A percentile compares a stretch with the other conserved stretches of the same genome.
phyloP scores from a whole-genome alignment of 495 filamentous ascomycete genomes.

The Venustampulla echinocandica region DNA sequence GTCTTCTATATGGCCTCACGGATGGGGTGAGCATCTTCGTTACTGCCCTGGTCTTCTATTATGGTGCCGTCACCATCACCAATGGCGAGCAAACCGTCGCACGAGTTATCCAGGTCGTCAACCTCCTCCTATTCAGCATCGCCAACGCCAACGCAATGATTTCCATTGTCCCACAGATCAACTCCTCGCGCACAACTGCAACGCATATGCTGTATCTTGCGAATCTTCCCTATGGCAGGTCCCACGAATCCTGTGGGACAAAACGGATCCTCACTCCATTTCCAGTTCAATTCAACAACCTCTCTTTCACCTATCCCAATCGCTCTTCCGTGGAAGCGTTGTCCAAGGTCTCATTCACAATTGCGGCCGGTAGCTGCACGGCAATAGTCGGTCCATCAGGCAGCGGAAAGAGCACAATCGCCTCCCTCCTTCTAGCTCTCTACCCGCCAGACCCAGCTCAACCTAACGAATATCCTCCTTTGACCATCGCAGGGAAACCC shows the following conservation, averaged over 20 bases:
- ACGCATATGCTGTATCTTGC: slow-evolving; percentile 65
- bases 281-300: slow-evolving; percentile 50
- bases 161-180: slow-evolving; percentile 72
- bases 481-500: slow-evolving; percentile 51
- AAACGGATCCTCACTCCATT: slow-evolving; percentile 39
- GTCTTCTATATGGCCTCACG: slow-evolving; percentile 66
- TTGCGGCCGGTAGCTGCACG: slow-evolving; percentile 51
- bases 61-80: slow-evolving; percentile 57
- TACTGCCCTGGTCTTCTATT: slow-evolving; percentile 78
- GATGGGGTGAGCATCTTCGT: slow-evolving; percentile 63
- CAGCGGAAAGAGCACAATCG: slow-evolving; percentile 82
- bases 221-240: slow-evolving; percentile 42
- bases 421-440: slow-evolving; percentile 61
- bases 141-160: slow-evolving; percentile 61
- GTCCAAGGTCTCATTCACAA: slow-evolving; percentile 47
- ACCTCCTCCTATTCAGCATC: slow-evolving; percentile 75
- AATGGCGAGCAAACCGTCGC: slow-evolving; percentile 37
- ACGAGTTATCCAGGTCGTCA: slow-evolving; percentile 63
- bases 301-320: slow-evolving; percentile 64
- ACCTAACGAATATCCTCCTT: slow-evolving; percentile 27
- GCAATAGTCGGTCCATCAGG: slow-evolving; percentile 80
- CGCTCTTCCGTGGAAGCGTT: slow-evolving; percentile 47
- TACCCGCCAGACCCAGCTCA: slow-evolving; percentile 37
- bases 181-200: slow-evolving; percentile 61
- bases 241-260: slow-evolving; percentile 53